Evolutionary conservation across 1,284 basidiomycete genomes (phyloP).

Genomic region (Fereydounia khargensis): DNA sequence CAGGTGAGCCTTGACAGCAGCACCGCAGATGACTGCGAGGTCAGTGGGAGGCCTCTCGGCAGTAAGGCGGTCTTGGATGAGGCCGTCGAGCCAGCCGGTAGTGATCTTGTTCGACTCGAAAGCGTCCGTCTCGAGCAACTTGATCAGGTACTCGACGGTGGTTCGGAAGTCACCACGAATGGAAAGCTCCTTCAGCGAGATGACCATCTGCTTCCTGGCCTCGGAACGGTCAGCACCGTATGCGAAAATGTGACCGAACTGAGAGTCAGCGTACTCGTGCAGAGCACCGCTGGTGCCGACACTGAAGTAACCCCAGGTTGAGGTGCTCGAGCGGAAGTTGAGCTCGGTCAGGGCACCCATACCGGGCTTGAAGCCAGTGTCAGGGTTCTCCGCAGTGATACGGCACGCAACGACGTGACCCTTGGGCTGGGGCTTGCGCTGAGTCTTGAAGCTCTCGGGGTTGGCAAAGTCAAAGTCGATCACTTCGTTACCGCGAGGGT

Average conservation of each 20-base stretch:
- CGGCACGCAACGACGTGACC: constrained; percentile 98
- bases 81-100: constrained; percentile 95
- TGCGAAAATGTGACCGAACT: constrained; percentile 97
- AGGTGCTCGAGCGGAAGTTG: constrained; percentile 96
- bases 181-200: constrained; percentile 95
- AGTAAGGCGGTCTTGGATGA: constrained; percentile 92
- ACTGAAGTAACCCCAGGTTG: constrained; percentile 91
- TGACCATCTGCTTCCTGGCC: constrained; percentile 98
- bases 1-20: constrained; percentile 90
- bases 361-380: constrained; percentile 99
- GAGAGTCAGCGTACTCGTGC: constrained; percentile 81
- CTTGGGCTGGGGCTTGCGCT: constrained; percentile 93
- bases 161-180: constrained; percentile 99
- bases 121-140: constrained; percentile 90
- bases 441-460: constrained; percentile 79
- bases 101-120: constrained; percentile 98
- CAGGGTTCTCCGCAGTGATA: constrained; percentile 99
- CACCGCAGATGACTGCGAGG: constrained; percentile 88
- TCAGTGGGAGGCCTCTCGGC: constrained; percentile 91
- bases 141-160: constrained; percentile 92
- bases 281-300: constrained; percentile 91
- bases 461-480: constrained; percentile 82
- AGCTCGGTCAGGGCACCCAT: constrained; percentile 95
- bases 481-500: constrained; percentile 39
- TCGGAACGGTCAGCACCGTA: constrained; percentile 95